Evolutionary conservation across 768 basidiomycete genomes (phyloP).

Genomic region (Trametes coccinea): DNA sequence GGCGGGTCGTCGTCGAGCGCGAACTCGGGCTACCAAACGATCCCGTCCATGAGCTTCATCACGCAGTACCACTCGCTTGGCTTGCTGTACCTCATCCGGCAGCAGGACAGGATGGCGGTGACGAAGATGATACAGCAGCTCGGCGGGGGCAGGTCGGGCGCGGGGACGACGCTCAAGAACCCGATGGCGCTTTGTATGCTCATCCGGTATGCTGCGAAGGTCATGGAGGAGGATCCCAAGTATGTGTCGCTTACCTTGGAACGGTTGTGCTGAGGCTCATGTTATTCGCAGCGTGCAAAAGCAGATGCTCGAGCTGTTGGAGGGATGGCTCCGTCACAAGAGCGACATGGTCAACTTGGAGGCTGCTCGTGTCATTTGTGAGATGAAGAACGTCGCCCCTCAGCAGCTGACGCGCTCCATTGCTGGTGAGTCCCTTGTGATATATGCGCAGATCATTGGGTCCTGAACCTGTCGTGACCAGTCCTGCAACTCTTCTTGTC

Average conservation of each 20-base stretch:
- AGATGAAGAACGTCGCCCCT: conserved; percentile 82
- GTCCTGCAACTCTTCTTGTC: conserved; percentile 96
- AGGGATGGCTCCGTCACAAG: conserved; percentile 96
- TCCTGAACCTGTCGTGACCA: conserved; percentile 32
- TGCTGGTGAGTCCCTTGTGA: conserved; percentile 57
- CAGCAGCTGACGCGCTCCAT: conserved; percentile 85
- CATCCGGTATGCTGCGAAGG: conserved; percentile 97
- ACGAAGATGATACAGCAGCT: conserved; percentile 99
- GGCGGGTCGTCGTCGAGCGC: conserved; percentile 51
- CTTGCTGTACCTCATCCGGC: conserved; percentile 89
- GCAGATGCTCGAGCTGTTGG: conserved; percentile 91
- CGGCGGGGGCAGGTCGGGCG: conserved; percentile 82
- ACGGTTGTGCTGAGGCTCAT: not conserved
- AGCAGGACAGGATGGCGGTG: conserved; percentile 98
- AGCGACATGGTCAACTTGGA: conserved; percentile 99
- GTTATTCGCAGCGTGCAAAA: conserved; percentile 67
- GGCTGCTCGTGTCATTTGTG: conserved; percentile 95
- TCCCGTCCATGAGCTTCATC: conserved; percentile 88
- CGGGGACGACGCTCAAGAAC: conserved; percentile 85
- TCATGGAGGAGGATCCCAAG: conserved; percentile 99
- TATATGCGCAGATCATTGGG: not conserved
- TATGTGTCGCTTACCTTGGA: conserved; percentile 43
- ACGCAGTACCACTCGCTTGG: conserved; percentile 97
- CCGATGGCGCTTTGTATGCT: conserved; percentile 98
- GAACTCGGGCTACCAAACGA: conserved; percentile 67